Conservation (phyloP, 805 yeast species). For the Aciculoconidium aculeatum region DNA sequence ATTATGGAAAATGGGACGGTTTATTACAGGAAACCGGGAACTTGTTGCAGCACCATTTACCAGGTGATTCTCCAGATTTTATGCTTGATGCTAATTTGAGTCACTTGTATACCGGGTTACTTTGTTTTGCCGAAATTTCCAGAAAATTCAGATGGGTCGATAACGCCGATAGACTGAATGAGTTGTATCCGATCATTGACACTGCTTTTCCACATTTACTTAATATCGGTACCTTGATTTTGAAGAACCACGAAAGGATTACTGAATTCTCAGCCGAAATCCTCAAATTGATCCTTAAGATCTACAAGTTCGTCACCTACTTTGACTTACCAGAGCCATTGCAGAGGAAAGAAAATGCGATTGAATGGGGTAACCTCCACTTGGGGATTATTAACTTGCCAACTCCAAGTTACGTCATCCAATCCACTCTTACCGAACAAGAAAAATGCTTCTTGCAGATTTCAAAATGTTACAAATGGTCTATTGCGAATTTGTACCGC, state of each 20-base stretch:
- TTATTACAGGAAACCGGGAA: conserved; percentile 26
- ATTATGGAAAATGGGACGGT: conserved; percentile 34
- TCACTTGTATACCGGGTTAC: conserved; percentile 56
- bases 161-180: conserved; percentile 35
- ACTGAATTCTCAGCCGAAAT: conserved; percentile 56
- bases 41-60: conserved; percentile 20
- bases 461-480: conserved; percentile 72
- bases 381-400: conserved; percentile 57
- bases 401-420: conserved; percentile 48
- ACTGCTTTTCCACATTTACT: conserved; percentile 63
- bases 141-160: conserved; percentile 67
- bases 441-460: conserved; percentile 57
- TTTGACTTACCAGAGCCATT: conserved; percentile 61
- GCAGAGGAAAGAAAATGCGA: conserved; percentile 47
- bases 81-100: conserved; percentile 12
- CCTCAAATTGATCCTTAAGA: conserved; percentile 65
- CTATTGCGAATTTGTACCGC: conserved; percentile 70
- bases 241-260: conserved; percentile 21
- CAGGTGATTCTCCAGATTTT: conserved; percentile 5
- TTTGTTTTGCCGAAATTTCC: conserved; percentile 64
- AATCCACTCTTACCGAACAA: conserved; percentile 49
- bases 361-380: conserved; percentile 73
- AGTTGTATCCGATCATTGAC: conserved; percentile 41
- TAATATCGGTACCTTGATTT: conserved; percentile 53
- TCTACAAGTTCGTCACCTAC: conserved; percentile 70